Percentiles rank a stretch among this genome's conserved stretches.
Evolutionary conservation across 164 flowering plant species (phyloP).

Genomic region (Nymphaea thermarum): DNA sequence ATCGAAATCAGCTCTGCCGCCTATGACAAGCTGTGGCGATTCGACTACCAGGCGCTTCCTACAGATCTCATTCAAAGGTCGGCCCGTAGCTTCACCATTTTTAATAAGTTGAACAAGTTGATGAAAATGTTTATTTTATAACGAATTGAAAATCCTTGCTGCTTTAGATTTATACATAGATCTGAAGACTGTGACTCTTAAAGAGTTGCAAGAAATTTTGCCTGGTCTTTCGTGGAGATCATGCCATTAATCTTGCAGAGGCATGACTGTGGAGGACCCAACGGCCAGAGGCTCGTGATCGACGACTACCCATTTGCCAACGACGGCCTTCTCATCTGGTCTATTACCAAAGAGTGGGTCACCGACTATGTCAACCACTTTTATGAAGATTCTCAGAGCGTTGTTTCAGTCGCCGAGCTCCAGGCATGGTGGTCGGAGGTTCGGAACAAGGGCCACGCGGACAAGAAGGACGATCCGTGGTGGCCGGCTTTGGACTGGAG

Average conservation of each 20-base stretch:
- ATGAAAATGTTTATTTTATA: neutral
- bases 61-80: conserved; percentile 57
- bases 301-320: conserved; percentile 72
- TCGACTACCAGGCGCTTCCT: conserved; percentile 52
- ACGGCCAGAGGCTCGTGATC: conserved; percentile 35
- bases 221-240: neutral
- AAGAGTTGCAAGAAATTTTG: neutral
- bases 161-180: neutral
- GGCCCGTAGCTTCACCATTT: neutral
- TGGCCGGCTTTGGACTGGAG: conserved; percentile 61
- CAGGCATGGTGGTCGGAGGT: conserved; percentile 80
- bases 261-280: conserved; percentile 70
- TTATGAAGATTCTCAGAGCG: conserved; percentile 21
- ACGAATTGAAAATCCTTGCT: neutral
- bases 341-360: conserved; percentile 49
- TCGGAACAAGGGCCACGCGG: conserved; percentile 50
- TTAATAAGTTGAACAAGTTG: neutral
- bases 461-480: conserved; percentile 73
- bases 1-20: conserved; percentile 48
- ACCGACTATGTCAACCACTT: conserved; percentile 47
- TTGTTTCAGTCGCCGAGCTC: conserved; percentile 49
- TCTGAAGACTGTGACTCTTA: neutral
- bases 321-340: conserved; percentile 70
- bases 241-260: conserved; percentile 21
- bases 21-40: conserved; percentile 49